These are phyloP conservation scores for Curvularia sp. DNA, from an alignment of 2,329 filamentous ascomycete genomes.

Conservation along the genomic window DNA sequence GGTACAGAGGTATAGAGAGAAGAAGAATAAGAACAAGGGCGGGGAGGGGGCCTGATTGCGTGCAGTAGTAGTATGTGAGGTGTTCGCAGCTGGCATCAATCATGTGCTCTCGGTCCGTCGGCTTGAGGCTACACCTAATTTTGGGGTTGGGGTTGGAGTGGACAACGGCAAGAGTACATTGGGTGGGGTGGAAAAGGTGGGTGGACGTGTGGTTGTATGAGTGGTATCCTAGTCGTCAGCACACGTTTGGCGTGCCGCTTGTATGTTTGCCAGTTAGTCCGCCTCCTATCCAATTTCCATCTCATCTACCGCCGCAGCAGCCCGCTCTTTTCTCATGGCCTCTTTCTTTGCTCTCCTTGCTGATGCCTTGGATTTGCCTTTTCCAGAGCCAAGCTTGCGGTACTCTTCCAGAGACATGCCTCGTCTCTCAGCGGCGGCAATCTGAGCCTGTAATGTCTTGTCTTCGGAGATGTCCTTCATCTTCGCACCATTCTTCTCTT, in stretches of 20 bases:
- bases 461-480: slow-evolving; percentile 15
- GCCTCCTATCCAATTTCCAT: slow-evolving; percentile 17
- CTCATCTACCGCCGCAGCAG: slow-evolving; percentile 9
- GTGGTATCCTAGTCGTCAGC: neutral
- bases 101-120: neutral
- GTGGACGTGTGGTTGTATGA: neutral
- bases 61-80: neutral
- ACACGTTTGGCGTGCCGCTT: neutral
- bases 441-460: slow-evolving; percentile 19
- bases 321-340: slow-evolving; percentile 3
- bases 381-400: slow-evolving; percentile 13
- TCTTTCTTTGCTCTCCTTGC: slow-evolving; percentile 14
- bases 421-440: slow-evolving; percentile 24
- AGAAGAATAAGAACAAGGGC: neutral
- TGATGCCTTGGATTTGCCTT: slow-evolving; percentile 8
- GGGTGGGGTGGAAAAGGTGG: no score
- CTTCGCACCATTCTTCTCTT: slow-evolving; percentile 15
- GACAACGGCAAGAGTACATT: neutral
- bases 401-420: slow-evolving; percentile 24
- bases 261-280: neutral
- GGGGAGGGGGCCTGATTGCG: neutral
- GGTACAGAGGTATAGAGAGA: neutral
- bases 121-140: neutral
- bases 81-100: slow-evolving; percentile 1
- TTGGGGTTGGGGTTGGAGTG: neutral